Base-by-base conservation (phyloP, 768 basidiomycete species). In the Hygrophorus pudorinus region DNA sequence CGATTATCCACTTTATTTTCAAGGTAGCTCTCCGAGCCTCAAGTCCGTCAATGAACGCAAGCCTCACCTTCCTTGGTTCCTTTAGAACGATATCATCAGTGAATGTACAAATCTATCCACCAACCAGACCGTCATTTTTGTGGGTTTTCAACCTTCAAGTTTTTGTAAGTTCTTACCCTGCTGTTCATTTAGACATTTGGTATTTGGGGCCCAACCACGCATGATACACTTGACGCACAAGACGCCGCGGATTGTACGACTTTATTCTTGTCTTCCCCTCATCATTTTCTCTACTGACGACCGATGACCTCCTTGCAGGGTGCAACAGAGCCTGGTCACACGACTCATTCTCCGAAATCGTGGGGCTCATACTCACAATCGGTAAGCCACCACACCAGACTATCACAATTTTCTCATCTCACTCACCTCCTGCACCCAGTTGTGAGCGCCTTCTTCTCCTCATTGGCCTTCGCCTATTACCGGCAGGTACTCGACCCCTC, bases 401-500 rank as follows among this genome's bases (percentile, higher is more conserved):
- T 37, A 28, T 11, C n/a, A 9, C 13, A 28, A 5, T 17, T 48
- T 28, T 11, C 18, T 5, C 4, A 16, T 4, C 32, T 44, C 38
- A 29, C 33, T 44, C 29, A 36, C 33, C 28, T 31, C 36, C 28
- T 36, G 21, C 5, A 1, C 41, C 30, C 52, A 85, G 80, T 77
- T 38, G 53, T 84, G 38, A 68, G 72, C 35, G 51, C 66, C 30
- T 57, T 89, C 47, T 86, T 88, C 68, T 71, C 75, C n/a, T 50
- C 70, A 38, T 53, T 85, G 51, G 75, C 79, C 2, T 83, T 82
- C 57, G 68, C 72, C 11, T 92, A 80, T 66, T 79, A 83, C 56
- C 79, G 81, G 17, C 88, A 92, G 61, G 56, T 78, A 1, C 71
- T 79, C 28, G 81, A 88, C 58, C 87, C 88, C 1, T 59, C 72